These are phyloP conservation scores for Tulasnella sp. DNA, from an alignment of 768 basidiomycete genomes.

Conservation along the genomic window DNA sequence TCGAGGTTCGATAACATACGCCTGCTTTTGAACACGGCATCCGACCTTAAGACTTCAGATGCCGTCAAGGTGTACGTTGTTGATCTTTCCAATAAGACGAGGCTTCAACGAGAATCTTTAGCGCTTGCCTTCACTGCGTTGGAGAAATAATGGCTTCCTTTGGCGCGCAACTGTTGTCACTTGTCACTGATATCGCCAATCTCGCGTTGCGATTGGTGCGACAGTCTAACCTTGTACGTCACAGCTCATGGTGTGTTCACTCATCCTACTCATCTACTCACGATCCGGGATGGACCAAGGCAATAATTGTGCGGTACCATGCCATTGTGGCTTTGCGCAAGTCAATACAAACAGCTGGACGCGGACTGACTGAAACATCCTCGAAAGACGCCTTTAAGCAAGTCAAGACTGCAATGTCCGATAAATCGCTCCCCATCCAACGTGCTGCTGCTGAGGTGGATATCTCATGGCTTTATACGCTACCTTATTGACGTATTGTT, in stretches of 20 bases:
- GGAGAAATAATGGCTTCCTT: slow-evolving; percentile 80
- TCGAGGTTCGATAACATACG: slow-evolving; percentile 81
- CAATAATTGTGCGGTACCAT: slow-evolving; percentile 70
- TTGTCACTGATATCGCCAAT: slow-evolving; percentile 71
- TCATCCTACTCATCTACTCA: slow-evolving; percentile 9
- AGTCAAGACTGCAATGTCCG: slow-evolving; percentile 56
- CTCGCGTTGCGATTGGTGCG: slow-evolving; percentile 53
- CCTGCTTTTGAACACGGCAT: slow-evolving; percentile 56
- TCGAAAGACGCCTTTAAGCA: slow-evolving; percentile 77
- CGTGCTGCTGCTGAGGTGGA: slow-evolving; percentile 69
- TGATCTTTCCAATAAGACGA: slow-evolving; percentile 55
- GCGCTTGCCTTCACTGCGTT: slow-evolving; percentile 49
- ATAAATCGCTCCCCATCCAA: slow-evolving; percentile 77
- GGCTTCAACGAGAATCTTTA: slow-evolving; percentile 48
- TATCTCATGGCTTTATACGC: background rate
- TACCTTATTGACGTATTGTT: background rate
- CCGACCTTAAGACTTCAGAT: slow-evolving; percentile 54
- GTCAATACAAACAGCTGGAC: slow-evolving; percentile 64
- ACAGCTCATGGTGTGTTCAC: background rate
- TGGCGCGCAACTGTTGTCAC: slow-evolving; percentile 89
- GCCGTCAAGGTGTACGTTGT: slow-evolving; percentile 3
- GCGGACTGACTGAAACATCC: slow-evolving; percentile 66
- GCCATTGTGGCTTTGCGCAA: slow-evolving; percentile 69
- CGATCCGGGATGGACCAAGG: slow-evolving; percentile 35
- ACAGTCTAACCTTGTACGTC: slow-evolving; percentile 54